Evolutionary conservation across 2,329 filamentous ascomycete species (phyloP).

Genomic region (Pseudophaeomoniella oleicola): DNA sequence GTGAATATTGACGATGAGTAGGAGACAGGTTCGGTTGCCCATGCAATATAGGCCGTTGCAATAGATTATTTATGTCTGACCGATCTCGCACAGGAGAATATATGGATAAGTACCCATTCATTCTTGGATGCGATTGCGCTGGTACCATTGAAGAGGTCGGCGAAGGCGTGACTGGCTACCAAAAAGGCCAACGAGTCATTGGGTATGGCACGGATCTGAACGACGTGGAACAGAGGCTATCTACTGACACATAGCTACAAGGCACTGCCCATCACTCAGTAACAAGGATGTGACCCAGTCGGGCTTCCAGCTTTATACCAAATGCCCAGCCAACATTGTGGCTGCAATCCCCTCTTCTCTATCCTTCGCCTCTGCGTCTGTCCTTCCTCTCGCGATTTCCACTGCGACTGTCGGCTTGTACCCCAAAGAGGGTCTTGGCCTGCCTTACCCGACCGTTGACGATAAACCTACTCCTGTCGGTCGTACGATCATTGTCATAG

Average conservation of each 20-base stretch:
- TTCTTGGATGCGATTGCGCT: constrained; percentile 16
- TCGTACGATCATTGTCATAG: constrained; percentile 21
- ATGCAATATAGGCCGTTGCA: too few species aligned
- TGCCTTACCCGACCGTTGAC: constrained; percentile 12
- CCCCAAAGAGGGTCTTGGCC: constrained; percentile 11
- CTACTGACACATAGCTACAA: constrained; percentile 1
- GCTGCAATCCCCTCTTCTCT: constrained; percentile 14
- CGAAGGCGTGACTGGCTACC: constrained; percentile 11
- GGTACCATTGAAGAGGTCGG: constrained; percentile 17
- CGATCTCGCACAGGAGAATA: constrained; percentile 11
- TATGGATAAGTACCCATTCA: constrained; percentile 12
- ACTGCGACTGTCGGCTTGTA: constrained; percentile 18
- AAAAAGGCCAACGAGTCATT: constrained; percentile 17
- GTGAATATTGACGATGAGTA: too few species aligned
- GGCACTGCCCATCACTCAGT: constrained; percentile 8
- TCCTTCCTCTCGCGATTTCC: constrained; percentile 17
- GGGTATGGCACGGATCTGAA: constrained; percentile 7
- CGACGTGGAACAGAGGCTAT: neutral
- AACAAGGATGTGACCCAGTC: constrained; percentile 7
- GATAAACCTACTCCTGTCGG: constrained; percentile 9
- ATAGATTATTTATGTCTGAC: too few species aligned
- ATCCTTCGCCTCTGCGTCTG: constrained; percentile 15
- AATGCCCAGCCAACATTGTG: constrained; percentile 10
- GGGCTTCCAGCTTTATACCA: constrained; percentile 18
- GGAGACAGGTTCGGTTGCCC: too few species aligned